Conservation (phyloP, 345 rosid species). For the Durio zibethinus region DNA sequence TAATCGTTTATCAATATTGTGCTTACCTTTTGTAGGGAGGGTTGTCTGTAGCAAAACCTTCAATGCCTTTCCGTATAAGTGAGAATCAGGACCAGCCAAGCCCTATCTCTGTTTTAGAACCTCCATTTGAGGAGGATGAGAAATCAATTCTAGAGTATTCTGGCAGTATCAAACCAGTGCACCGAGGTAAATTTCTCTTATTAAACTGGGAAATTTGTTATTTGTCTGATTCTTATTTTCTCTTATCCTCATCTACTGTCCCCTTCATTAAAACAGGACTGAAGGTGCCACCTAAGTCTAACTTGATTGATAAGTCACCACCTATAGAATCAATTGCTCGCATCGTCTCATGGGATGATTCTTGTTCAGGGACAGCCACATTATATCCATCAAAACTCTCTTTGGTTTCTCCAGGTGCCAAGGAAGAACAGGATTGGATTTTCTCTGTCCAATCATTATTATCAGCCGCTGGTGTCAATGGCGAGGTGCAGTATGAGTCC, state of each 20-base stretch:
- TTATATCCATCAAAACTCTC: slow-evolving; percentile 36
- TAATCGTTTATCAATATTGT: slow-evolving; percentile 9
- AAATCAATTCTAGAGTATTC: slow-evolving; percentile 36
- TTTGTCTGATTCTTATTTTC: background rate
- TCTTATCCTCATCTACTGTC: background rate
- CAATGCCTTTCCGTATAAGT: slow-evolving; percentile 30
- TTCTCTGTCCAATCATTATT: slow-evolving; percentile 49
- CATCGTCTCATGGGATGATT: slow-evolving; percentile 57
- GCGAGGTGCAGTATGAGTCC: slow-evolving; percentile 34
- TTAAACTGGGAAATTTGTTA: background rate
- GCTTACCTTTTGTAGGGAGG: slow-evolving; percentile 46
- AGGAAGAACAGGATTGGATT: slow-evolving; percentile 62
- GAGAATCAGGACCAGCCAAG: slow-evolving; percentile 95
- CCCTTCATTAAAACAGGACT: slow-evolving; percentile 37
- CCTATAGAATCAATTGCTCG: slow-evolving; percentile 65
- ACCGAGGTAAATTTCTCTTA: slow-evolving; percentile 33
- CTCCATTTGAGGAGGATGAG: slow-evolving; percentile 67
- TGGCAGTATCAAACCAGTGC: slow-evolving; percentile 34
- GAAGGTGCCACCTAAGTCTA: slow-evolving; percentile 46
- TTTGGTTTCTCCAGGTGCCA: slow-evolving; percentile 22
- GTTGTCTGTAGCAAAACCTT: slow-evolving; percentile 40
- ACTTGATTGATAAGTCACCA: slow-evolving; percentile 77
- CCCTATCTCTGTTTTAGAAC: slow-evolving; percentile 83
- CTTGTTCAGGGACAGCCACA: slow-evolving; percentile 36
- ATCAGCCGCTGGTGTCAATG: slow-evolving; percentile 50